Evolutionary conservation across 306 rosid species (phyloP).

Genomic region (Prunus mongolica): DNA sequence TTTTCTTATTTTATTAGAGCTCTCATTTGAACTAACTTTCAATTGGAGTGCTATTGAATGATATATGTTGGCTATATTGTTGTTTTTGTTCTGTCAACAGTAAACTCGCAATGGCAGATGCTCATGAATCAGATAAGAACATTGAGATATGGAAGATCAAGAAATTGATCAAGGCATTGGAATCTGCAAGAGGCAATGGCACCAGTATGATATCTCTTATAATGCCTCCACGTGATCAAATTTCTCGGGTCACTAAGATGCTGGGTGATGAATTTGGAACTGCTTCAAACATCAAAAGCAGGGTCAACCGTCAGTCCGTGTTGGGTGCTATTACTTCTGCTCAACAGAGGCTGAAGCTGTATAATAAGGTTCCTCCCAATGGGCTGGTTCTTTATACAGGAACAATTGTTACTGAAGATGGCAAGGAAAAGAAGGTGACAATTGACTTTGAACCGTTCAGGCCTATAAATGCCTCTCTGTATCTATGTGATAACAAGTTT

Average conservation of each 20-base stretch:
- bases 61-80: too few species aligned
- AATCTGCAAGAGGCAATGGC: conserved; percentile 87
- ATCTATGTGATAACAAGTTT: conserved; percentile 87
- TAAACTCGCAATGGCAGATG: conserved; percentile 49
- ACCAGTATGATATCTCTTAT: conserved; percentile 93
- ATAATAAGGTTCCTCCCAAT: conserved; percentile 85
- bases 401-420: conserved; percentile 82
- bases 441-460: conserved; percentile 88
- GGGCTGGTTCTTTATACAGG: conserved; percentile 85
- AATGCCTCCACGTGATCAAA: conserved; percentile 92
- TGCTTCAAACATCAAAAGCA: conserved; percentile 86
- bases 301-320: conserved; percentile 92
- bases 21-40: too few species aligned
- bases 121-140: conserved; percentile 83
- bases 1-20: too few species aligned
- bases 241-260: conserved; percentile 91
- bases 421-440: conserved; percentile 91
- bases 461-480: conserved; percentile 79
- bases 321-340: conserved; percentile 88
- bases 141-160: conserved; percentile 94
- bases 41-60: too few species aligned
- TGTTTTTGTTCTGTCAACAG: too few species aligned
- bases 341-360: conserved; percentile 81
- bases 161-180: conserved; percentile 82
- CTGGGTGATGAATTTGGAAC: conserved; percentile 93